Evolutionary conservation across 257 asterid genomes (phyloP).

Genomic region (Thymus mandschuricus): DNA sequence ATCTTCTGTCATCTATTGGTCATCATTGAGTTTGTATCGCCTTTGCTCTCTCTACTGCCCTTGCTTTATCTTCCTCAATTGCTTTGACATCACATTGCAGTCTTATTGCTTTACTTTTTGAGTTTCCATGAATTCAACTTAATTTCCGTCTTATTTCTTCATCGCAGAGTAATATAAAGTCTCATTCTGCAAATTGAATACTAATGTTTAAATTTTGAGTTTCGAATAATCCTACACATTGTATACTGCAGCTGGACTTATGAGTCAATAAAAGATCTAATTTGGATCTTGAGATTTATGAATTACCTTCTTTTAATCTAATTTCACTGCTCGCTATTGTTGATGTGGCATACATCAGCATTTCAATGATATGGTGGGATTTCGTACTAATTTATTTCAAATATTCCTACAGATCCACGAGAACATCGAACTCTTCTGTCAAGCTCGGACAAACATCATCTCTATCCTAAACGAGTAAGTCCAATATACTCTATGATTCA

Average conservation of each 20-base stretch:
- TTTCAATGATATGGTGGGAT: conserved; percentile 26
- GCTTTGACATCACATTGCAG: background rate
- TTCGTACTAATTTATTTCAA: conserved; percentile 14
- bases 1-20: background rate
- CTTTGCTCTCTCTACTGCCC: background rate
- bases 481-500: conserved; percentile 18
- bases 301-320: conserved; percentile 5
- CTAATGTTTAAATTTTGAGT: background rate
- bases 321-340: conserved; percentile 7
- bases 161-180: background rate
- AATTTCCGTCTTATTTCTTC: background rate
- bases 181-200: background rate
- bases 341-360: conserved; percentile 18
- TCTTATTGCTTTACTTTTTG: background rate
- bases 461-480: conserved; percentile 71
- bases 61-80: conserved; percentile 2
- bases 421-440: conserved; percentile 66
- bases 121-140: background rate
- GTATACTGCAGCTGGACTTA: background rate
- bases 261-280: background rate
- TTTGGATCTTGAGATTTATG: conserved; percentile 24
- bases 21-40: conserved; percentile 8
- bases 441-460: conserved; percentile 67
- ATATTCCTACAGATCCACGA: conserved; percentile 68
- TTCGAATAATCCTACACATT: background rate